Evolutionary conservation across 2,329 filamentous ascomycete species (phyloP).

Genomic region (Geosmithia putterillii): DNA sequence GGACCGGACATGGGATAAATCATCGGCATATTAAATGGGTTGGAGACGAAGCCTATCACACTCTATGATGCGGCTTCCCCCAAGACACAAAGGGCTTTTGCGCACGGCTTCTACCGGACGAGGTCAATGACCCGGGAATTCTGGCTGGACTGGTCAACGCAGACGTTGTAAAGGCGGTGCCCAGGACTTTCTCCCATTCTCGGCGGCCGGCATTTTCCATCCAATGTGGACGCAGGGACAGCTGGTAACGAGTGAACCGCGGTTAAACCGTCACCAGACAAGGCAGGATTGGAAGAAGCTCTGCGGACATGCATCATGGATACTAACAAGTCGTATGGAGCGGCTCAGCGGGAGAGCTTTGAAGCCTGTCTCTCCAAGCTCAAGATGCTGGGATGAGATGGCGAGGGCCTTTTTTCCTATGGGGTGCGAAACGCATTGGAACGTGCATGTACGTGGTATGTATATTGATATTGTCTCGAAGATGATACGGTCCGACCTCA

Average conservation of each 20-base stretch:
- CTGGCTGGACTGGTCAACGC: conserved; percentile 18
- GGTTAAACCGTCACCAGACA: conserved; percentile 1
- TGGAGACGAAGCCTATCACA: too few relatives aligned
- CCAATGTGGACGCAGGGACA: conserved; percentile 22
- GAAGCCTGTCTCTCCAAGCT: neutral
- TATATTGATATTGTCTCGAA: too few relatives aligned
- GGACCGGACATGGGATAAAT: too few relatives aligned
- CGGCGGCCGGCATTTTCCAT: conserved; percentile 39
- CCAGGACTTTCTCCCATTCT: conserved; percentile 39
- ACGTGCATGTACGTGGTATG: too few relatives aligned
- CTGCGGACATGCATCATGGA: conserved; percentile 3
- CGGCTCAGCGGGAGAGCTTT: conserved; percentile 2
- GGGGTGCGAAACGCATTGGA: too few relatives aligned
- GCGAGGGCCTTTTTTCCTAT: too few relatives aligned
- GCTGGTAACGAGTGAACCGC: neutral
- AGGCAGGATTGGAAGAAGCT: conserved; percentile 5
- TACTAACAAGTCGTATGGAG: conserved; percentile 4
- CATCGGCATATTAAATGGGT: too few relatives aligned
- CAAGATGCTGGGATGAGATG: too few relatives aligned
- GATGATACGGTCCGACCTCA: too few relatives aligned
- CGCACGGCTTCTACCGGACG: too few relatives aligned
- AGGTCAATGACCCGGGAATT: neutral
- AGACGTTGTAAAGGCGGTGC: conserved; percentile 19
- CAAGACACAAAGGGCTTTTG: too few relatives aligned
- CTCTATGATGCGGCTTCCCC: too few relatives aligned